Conservation (phyloP, 2,329 filamentous ascomycete species). For the Diaporthe helianthi region DNA sequence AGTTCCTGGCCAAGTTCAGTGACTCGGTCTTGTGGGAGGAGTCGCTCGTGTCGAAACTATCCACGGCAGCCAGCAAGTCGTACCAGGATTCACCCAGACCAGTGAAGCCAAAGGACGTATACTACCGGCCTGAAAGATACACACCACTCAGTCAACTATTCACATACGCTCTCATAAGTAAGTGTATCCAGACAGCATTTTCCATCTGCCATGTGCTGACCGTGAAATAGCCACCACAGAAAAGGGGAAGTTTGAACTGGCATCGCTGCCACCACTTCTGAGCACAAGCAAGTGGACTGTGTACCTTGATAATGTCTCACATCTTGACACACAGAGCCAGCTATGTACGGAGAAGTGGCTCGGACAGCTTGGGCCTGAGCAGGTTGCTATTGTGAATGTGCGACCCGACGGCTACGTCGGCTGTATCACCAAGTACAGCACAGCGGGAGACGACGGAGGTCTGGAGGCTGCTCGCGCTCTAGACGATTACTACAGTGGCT, state of each 20-base stretch:
- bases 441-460: slow-evolving; percentile 39
- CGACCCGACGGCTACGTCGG: slow-evolving; percentile 79
- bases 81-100: slow-evolving; percentile 66
- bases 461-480: slow-evolving; percentile 58
- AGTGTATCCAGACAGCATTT: slow-evolving; percentile 41
- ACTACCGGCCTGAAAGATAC: slow-evolving; percentile 72
- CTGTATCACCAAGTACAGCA: slow-evolving; percentile 61
- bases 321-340: slow-evolving; percentile 58
- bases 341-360: slow-evolving; percentile 74
- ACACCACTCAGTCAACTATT: slow-evolving; percentile 71
- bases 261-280: slow-evolving; percentile 66
- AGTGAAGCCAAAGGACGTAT: slow-evolving; percentile 67
- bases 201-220: background rate
- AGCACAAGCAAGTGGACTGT: slow-evolving; percentile 74
- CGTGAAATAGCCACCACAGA: slow-evolving; percentile 34
- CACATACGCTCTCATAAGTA: slow-evolving; percentile 73
- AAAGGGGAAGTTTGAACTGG: slow-evolving; percentile 69
- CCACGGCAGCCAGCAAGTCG: slow-evolving; percentile 64
- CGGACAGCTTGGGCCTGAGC: slow-evolving; percentile 59
- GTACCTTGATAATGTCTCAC: slow-evolving; percentile 71
- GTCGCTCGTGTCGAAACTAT: slow-evolving; percentile 66
- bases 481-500: slow-evolving; percentile 61
- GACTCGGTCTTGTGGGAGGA: slow-evolving; percentile 55
- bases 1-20: slow-evolving; percentile 44
- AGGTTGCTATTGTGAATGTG: slow-evolving; percentile 71